phyloP scores from a whole-genome alignment of 768 basidiomycete genomes.

The Suillus subluteus region DNA sequence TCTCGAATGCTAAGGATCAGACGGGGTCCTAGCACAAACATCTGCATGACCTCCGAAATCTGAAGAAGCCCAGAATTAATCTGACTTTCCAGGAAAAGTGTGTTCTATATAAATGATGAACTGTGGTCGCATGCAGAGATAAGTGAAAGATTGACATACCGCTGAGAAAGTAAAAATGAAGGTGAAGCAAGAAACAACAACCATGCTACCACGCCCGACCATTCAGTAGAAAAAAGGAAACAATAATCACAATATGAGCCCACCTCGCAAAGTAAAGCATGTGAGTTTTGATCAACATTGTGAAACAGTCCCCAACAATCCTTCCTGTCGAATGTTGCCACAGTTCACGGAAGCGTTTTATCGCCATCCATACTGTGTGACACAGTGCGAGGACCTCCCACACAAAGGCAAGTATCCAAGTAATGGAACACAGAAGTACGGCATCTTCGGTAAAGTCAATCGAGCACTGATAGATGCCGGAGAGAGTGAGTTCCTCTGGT shows the following conservation, averaged over 20 bases:
- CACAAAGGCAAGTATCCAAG: background rate
- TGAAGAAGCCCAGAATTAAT: background rate
- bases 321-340: background rate
- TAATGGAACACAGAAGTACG: background rate
- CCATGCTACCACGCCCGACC: background rate
- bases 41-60: background rate
- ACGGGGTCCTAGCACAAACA: background rate
- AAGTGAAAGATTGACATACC: background rate
- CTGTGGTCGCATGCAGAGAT: background rate
- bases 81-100: background rate
- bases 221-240: background rate
- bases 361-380: background rate
- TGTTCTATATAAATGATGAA: background rate
- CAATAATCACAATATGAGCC: background rate
- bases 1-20: background rate
- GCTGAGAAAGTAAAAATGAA: background rate
- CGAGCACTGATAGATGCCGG: background rate
- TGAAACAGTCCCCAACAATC: background rate
- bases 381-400: background rate
- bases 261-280: background rate
- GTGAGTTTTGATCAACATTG: background rate
- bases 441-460: fast-evolving
- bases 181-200: background rate
- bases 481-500: background rate
- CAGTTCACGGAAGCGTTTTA: background rate